These are phyloP conservation scores for Pleurozium schreberi DNA, from an alignment of 225 moss, liverwort and hornwort genomes.

Conservation along the genomic window DNA sequence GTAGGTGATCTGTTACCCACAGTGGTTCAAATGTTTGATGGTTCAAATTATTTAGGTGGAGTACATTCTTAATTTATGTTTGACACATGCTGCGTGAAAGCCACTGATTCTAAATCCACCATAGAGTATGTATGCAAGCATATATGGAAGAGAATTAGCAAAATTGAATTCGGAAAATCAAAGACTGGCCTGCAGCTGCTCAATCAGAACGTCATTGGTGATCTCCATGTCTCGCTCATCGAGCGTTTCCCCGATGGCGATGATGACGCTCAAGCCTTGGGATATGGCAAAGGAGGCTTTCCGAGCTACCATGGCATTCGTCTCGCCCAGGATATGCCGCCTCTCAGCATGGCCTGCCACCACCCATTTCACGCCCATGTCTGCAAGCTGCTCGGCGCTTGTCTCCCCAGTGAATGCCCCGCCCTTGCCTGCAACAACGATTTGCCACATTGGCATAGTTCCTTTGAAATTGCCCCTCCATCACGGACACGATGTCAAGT, in stretches of 20 bases:
- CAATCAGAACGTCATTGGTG: conserved; percentile 43
- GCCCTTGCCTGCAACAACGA: conserved; percentile 13
- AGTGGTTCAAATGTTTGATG: not conserved
- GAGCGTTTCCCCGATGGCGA: conserved; percentile 60
- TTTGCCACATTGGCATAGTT: not conserved
- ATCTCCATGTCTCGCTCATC: conserved; percentile 41
- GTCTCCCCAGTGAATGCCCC: conserved; percentile 83
- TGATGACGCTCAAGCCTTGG: conserved; percentile 47
- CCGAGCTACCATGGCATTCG: conserved; percentile 30
- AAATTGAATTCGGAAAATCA: not conserved
- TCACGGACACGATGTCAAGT: not conserved
- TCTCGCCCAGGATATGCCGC: conserved; percentile 26
- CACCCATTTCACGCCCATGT: conserved; percentile 75
- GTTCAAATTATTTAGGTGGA: not conserved
- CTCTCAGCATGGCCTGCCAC: conserved; percentile 59
- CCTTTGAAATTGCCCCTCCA: not conserved
- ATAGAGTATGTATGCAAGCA: not conserved
- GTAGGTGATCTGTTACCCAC: not conserved
- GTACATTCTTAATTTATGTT: not conserved
- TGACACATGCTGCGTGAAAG: not conserved
- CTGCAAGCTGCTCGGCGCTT: conserved; percentile 65
- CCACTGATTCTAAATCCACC: not conserved
- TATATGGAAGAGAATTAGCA: not conserved
- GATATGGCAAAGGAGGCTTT: conserved; percentile 55
- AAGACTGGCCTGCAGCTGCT: conserved; percentile 35